Base-by-base conservation (phyloP, 345 rosid species). In the Pelargonium nanum region DNA sequence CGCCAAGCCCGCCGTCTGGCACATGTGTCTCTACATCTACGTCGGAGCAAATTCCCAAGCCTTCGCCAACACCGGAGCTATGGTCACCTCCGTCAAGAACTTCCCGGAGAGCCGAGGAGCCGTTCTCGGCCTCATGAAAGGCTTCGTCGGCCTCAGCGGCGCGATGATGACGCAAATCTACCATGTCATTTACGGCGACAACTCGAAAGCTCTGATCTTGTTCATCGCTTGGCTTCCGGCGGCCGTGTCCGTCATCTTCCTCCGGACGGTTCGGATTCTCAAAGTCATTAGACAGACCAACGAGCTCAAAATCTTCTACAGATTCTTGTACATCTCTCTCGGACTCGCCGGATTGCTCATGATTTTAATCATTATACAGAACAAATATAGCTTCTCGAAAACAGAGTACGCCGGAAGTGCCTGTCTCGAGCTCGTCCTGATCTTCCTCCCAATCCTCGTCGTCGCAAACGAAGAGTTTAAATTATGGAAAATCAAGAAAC, bases 31-130 rank as follows among this genome's bases (percentile, higher is more conserved):
- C 0, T 82, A 73, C 60, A 77, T 77, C 12, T 82, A 80, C 24
- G 24, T 80, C 3, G 87, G 84, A 8, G 78, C 87, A 2, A 82
- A 82, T 68, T 82, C 87, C 0, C 87, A 77, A 63, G 70, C 87
- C 1, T 82, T 80, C 21, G 77, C 84, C 59, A 80, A 80, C 10
- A 82, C 84, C 0, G 84, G 87, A 6, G 70, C 79, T 13, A 62
- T 77, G 0, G 84, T 79, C 62, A 79, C 87, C 53, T 75, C 74
- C 60, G 87, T 82, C 22, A 77, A 79, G 65, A 82, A 79, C 66
- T 82, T 82, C 79, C 87, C 87, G 15, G 82, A 79, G 48, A 74
- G 78, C 59, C 64, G 84, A 63, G 84, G 82, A 15, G 74, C 74
- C 57, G 73, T 79, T 55, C 57, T 82, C 55, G 87, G 87, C 65